Evolutionary conservation across 371 early-diverging fungal species (phyloP).

Genomic region (Apophysomyces trapeziformis): DNA sequence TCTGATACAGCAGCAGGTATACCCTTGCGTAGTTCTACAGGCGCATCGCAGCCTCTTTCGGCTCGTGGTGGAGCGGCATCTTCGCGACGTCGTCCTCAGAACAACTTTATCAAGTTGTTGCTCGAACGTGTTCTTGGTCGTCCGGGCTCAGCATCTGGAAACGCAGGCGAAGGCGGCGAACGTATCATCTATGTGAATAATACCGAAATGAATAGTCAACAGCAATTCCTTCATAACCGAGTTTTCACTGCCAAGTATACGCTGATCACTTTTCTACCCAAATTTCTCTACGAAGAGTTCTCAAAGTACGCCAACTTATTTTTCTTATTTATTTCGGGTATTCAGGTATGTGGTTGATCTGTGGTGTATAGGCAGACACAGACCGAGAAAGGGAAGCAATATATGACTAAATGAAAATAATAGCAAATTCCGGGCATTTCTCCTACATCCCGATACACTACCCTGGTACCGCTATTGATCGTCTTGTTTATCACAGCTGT

Average conservation of each 20-base stretch:
- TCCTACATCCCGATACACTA: slow-evolving; percentile 87
- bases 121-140: slow-evolving; percentile 31
- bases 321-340: slow-evolving; percentile 89
- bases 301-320: slow-evolving; percentile 95
- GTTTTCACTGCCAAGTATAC: slow-evolving; percentile 94
- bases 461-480: slow-evolving; percentile 89
- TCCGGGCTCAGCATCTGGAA: slow-evolving; percentile 34
- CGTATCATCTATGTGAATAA: slow-evolving; percentile 90
- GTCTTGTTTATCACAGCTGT: slow-evolving; percentile 93
- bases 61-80: slow-evolving; percentile 8
- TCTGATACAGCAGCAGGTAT: slow-evolving; percentile 22
- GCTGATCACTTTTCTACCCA: slow-evolving; percentile 85
- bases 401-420: not conserved
- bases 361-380: not conserved
- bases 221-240: slow-evolving; percentile 82
- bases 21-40: slow-evolving; percentile 19
- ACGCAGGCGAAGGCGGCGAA: slow-evolving; percentile 50
- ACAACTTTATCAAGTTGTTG: slow-evolving; percentile 18
- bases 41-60: slow-evolving; percentile 7
- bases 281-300: slow-evolving; percentile 93
- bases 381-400: slow-evolving; percentile 15
- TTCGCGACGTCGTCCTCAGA: not conserved
- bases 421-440: slow-evolving; percentile 87
- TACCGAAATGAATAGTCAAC: slow-evolving; percentile 69
- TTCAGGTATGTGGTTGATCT: slow-evolving; percentile 63